A percentile compares a stretch with the other conserved stretches of the same genome.
These are phyloP conservation scores for Grosmannia huntii DNA, from an alignment of 2,329 filamentous ascomycete genomes.

Conservation along the genomic window DNA sequence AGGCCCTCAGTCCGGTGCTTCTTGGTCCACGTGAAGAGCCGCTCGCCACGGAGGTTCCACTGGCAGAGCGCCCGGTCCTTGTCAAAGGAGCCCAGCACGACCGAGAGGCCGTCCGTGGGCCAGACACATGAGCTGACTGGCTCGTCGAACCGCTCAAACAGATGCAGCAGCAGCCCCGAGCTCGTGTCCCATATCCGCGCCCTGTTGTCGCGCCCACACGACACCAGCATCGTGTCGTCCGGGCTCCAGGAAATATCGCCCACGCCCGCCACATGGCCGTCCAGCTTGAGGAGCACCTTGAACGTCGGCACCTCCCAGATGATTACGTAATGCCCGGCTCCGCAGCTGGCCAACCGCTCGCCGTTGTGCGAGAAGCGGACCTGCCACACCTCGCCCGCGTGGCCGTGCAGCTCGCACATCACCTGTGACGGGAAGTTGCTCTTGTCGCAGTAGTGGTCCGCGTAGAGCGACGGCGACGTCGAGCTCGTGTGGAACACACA, in stretches of 20 bases:
- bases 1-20: conserved; percentile 72
- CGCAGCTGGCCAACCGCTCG: conserved; percentile 67
- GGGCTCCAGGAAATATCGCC: conserved; percentile 84
- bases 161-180: conserved; percentile 51
- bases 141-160: conserved; percentile 60
- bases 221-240: conserved; percentile 75
- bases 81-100: conserved; percentile 70
- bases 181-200: conserved; percentile 67
- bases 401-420: conserved; percentile 56
- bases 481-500: conserved; percentile 85
- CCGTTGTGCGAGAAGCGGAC: conserved; percentile 85
- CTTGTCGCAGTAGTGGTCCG: conserved; percentile 73
- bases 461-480: conserved; percentile 69
- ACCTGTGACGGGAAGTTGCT: conserved; percentile 66
- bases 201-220: conserved; percentile 62
- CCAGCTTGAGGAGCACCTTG: conserved; percentile 46
- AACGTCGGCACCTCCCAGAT: conserved; percentile 74
- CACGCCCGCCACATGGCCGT: conserved; percentile 57
- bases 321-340: conserved; percentile 59
- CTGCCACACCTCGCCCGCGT: conserved; percentile 82
- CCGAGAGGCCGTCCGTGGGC: conserved; percentile 62
- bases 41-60: conserved; percentile 53
- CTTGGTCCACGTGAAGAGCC: conserved; percentile 52
- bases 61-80: conserved; percentile 52
- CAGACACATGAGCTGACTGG: conserved; percentile 86